Evolutionary conservation across 1,284 basidiomycete species (phyloP), one percentile per base, ranked within the genome.

Genomic region (Austroboletus niveus): DNA sequence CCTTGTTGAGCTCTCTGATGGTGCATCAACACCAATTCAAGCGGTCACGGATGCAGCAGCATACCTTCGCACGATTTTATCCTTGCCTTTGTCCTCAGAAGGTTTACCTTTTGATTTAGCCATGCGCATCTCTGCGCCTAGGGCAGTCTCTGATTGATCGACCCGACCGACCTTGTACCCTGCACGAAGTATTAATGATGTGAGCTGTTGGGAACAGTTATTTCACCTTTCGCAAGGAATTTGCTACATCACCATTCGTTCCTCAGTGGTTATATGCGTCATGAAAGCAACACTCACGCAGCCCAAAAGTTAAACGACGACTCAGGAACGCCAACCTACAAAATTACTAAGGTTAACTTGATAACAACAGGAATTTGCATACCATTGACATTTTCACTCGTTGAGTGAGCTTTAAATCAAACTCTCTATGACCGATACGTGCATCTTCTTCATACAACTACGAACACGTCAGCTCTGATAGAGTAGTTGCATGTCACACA

Each of bases 311-410:
- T 94, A 70, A 99, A 97, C 1, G 88, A 87, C 69, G 84, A 85
- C 68, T 99, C 97, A 0, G 97, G 97, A 5, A 99, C 96, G 40
- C 97, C 95, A 54, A 97, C 93, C 92, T 92, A 52, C 8, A 36
- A 29, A 22, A 2, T 7, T 39, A 14, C 14, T 29, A 29, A 68
- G 47, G 35, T 45, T 24, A 29, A n/a, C 27, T 15, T 22, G 9
- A 12, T 38, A 34, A 14, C 1, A 14, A 8, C 6, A n/a, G 3
- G 14, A 36, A 29, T 10, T 8, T 10, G 56, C 78, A 56, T 40
- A 90, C 93, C 94, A 97, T 98, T 56, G 90, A 95, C 97, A 99
- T 99, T 73, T 98, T 99, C 51, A 98, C 95, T 51, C 92, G 76
- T 44, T 86, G 82, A 1, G 93, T 95, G 36, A 95, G 77, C 68